Percentiles rank a stretch among this genome's conserved stretches.
Evolutionary conservation across 306 rosid species (phyloP).

Genomic region (Trifolium pratense): DNA sequence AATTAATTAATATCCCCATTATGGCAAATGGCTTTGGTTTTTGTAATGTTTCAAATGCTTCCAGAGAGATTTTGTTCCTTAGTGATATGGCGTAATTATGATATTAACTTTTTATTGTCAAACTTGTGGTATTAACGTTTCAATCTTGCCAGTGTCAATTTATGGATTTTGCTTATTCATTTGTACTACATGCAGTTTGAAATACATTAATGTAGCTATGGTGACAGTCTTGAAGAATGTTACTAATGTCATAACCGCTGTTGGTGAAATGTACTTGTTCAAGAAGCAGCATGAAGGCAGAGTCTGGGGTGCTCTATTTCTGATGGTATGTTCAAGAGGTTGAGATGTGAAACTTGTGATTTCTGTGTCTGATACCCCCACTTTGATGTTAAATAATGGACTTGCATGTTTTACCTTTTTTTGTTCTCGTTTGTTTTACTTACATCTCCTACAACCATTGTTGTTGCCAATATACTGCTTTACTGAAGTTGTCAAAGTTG

Average conservation of each 20-base stretch:
- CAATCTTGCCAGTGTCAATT: conserved; percentile 13
- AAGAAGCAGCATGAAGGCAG: conserved; percentile 81
- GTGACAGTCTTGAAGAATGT: conserved; percentile 97
- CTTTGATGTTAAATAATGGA: background rate
- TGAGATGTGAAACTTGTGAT: conserved; percentile 14
- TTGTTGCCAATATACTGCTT: conserved; percentile 4
- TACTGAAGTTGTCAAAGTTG: conserved; percentile 19
- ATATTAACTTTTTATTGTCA: conserved; percentile 30
- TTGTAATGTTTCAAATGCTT: conserved; percentile 4
- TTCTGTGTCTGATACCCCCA: conserved; percentile 9
- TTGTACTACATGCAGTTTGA: conserved; percentile 76
- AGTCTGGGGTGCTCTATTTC: conserved; percentile 95
- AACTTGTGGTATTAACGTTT: conserved; percentile 17
- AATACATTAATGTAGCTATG: conserved; percentile 98
- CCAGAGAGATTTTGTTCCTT: conserved; percentile 1
- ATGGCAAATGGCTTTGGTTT: background rate
- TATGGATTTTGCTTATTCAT: conserved; percentile 34
- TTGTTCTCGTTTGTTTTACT: conserved; percentile 14
- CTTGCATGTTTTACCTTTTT: background rate
- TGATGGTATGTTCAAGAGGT: conserved; percentile 72
- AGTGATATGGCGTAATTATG: conserved; percentile 28
- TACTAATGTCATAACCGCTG: conserved; percentile 94
- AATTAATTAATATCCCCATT: background rate
- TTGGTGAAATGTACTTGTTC: conserved; percentile 95
- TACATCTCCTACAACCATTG: conserved; percentile 32